Percentiles rank a stretch among this genome's conserved stretches.
phyloP scores from a whole-genome alignment of 2,329 filamentous ascomycete genomes.

The Scedosporium dehoogii region DNA sequence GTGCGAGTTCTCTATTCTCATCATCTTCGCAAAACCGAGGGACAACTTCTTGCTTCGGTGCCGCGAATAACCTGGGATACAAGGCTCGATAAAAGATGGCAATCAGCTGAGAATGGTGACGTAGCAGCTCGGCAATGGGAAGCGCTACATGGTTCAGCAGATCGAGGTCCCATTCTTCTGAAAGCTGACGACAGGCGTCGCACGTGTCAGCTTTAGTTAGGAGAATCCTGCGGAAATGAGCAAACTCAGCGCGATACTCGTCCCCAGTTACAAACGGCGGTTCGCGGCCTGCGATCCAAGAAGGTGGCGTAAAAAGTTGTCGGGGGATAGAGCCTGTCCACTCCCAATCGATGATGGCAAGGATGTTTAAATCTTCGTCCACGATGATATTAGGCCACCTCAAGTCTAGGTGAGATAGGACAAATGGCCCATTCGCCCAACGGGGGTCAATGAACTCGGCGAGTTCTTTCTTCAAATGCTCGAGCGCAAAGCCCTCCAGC shows the following conservation, averaged over 20 bases:
- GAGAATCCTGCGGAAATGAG: neutral
- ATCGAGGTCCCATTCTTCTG: neutral
- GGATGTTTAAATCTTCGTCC: constrained; percentile 13
- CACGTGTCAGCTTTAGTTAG: neutral
- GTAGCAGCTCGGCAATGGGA: neutral
- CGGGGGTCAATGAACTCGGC: neutral
- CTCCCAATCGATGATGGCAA: constrained; percentile 19
- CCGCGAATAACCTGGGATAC: neutral
- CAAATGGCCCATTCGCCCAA: neutral
- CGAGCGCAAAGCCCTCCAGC: neutral
- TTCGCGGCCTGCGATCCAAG: constrained; percentile 1
- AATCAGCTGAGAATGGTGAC: neutral
- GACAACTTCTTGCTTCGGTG: neutral
- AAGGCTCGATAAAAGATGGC: neutral
- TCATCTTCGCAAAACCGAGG: neutral
- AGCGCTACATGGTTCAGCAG: neutral
- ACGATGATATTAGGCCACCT: constrained; percentile 16
- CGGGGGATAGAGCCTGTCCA: constrained; percentile 10
- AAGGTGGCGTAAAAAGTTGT: constrained; percentile 6
- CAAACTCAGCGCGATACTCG: neutral
- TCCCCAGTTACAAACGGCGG: neutral
- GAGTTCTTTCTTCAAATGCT: neutral
- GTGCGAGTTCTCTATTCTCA: neutral
- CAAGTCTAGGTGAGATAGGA: constrained; percentile 13
- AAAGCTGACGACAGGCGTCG: neutral